These are phyloP conservation scores for Glebionis coronaria DNA, from an alignment of 129 eudicot species.

Conservation along the genomic window DNA sequence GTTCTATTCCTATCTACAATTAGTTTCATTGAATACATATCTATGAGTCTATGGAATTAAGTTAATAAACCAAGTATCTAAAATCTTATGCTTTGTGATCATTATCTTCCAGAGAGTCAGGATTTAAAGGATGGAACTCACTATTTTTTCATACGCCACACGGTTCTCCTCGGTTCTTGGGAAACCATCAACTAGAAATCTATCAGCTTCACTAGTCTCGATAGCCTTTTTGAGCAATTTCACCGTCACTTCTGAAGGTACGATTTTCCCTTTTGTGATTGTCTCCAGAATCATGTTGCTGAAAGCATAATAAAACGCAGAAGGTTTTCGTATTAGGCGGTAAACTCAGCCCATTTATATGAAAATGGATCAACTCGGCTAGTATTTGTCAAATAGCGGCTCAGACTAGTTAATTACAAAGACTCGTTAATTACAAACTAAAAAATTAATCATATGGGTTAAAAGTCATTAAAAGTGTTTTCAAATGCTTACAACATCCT, in stretches of 20 bases:
- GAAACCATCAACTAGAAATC: slow-evolving; percentile 82
- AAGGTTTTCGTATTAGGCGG: neutral
- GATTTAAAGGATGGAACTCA: slow-evolving; percentile 44
- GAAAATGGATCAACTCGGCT: neutral
- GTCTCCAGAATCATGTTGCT: slow-evolving; percentile 76
- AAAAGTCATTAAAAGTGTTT: slow-evolving; percentile 9
- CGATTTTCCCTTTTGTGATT: slow-evolving; percentile 80
- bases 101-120: too few species aligned
- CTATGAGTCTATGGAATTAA: too few species aligned
- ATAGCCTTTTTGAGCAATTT: slow-evolving; percentile 64
- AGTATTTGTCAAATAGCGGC: neutral
- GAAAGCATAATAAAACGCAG: slow-evolving; percentile 28
- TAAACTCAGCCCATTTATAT: neutral
- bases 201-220: slow-evolving; percentile 46
- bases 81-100: too few species aligned
- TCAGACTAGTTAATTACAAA: neutral
- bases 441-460: neutral
- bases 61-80: too few species aligned
- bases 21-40: too few species aligned
- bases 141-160: slow-evolving; percentile 67
- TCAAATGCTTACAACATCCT: slow-evolving; percentile 3
- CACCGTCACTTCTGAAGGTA: slow-evolving; percentile 92
- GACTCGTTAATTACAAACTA: too few species aligned
- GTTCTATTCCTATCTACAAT: slow-evolving; percentile 71
- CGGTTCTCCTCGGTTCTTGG: slow-evolving; percentile 96